phyloP scores from a whole-genome alignment of 306 rosid species.

The Casuarina glauca region DNA sequence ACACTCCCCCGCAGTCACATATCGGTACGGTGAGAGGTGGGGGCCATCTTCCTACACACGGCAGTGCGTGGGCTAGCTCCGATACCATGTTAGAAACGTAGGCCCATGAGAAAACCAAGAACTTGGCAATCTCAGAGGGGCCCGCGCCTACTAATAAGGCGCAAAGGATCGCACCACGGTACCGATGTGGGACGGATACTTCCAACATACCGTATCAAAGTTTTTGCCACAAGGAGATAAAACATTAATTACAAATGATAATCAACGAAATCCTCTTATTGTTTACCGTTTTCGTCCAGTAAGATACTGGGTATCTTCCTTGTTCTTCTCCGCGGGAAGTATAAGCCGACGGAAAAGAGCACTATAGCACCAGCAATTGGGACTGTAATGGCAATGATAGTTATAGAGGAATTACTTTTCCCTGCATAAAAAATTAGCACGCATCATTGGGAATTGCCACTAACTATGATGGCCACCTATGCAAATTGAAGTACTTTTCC shows the following conservation, averaged over 20 bases:
- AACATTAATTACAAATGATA: slow-evolving; percentile 9
- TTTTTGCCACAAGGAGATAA: not conserved
- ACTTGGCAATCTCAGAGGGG: too few species aligned
- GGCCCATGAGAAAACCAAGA: too few species aligned
- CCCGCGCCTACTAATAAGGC: too few species aligned
- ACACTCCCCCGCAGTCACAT: too few species aligned
- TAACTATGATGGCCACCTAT: too few species aligned
- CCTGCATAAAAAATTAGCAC: not conserved
- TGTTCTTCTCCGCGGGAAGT: slow-evolving; percentile 11
- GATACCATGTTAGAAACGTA: too few species aligned
- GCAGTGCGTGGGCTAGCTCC: too few species aligned
- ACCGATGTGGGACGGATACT: too few species aligned
- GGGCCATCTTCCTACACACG: too few species aligned
- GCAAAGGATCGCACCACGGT: too few species aligned
- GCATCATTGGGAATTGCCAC: not conserved
- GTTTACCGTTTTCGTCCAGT: slow-evolving; percentile 24
- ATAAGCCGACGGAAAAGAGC: slow-evolving; percentile 11
- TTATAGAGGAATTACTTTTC: not conserved
- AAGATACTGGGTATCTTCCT: slow-evolving; percentile 6
- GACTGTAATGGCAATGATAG: not conserved
- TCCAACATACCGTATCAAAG: not conserved
- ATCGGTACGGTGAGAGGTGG: too few species aligned
- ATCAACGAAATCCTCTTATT: not conserved
- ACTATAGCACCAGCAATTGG: not conserved
- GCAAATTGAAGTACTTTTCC: too few species aligned